Conservation (phyloP, 139 green algal species). For the Prasinococcaceae sp. region DNA sequence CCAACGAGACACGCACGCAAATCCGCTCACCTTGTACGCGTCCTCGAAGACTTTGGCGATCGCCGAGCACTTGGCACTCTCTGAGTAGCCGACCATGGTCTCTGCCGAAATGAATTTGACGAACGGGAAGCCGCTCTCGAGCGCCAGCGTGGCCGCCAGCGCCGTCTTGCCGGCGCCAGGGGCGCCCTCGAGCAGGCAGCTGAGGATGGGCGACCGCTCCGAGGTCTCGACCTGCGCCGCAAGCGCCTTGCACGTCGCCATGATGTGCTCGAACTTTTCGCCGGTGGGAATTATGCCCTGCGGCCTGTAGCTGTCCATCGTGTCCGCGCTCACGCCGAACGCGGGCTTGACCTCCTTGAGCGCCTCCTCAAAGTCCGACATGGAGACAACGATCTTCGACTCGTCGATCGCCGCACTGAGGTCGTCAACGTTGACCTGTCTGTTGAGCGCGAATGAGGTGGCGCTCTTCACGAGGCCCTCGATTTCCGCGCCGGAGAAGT, state of each 20-base stretch:
- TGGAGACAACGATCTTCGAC: constrained; percentile 78
- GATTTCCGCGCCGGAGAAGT: constrained; percentile 77
- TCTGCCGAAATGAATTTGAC: constrained; percentile 76
- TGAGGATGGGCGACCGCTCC: constrained; percentile 66
- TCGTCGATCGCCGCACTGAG: constrained; percentile 79
- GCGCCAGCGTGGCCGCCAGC: constrained; percentile 69
- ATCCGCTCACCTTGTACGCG: constrained; percentile 59
- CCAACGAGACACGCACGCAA: no score
- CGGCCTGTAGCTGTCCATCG: constrained; percentile 60
- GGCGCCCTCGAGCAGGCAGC: constrained; percentile 69
- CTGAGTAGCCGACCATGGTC: constrained; percentile 71
- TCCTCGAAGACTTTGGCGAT: constrained; percentile 89
- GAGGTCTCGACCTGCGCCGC: constrained; percentile 31
- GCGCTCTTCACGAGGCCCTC: constrained; percentile 92
- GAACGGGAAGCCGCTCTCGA: constrained; percentile 81
- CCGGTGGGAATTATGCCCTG: constrained; percentile 83
- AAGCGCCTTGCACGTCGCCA: constrained; percentile 20
- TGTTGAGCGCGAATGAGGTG: constrained; percentile 77
- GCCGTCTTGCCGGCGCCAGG: constrained; percentile 82
- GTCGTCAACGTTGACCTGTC: constrained; percentile 80
- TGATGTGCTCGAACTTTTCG: constrained; percentile 57
- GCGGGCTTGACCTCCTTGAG: constrained; percentile 87
- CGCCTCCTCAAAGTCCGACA: constrained; percentile 70
- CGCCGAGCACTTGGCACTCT: constrained; percentile 50
- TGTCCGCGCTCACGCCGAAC: constrained; percentile 76